Conservation (phyloP, 1,284 basidiomycete genomes). For the Kwoniella shivajii region DNA sequence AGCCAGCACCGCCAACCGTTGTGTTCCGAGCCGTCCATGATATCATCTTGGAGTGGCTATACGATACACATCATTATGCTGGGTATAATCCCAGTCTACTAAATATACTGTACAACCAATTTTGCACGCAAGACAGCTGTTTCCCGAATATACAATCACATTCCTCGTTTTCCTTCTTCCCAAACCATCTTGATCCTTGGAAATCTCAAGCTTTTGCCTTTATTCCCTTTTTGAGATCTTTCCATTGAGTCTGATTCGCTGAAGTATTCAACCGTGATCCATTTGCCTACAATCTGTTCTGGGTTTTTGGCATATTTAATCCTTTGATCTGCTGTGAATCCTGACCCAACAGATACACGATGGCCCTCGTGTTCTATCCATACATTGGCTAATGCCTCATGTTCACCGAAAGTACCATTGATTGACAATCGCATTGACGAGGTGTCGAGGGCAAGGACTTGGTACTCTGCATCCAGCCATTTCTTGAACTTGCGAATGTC, state of each 20-base stretch:
- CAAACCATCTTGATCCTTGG: conserved; percentile 49
- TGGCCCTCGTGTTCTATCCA: conserved; percentile 47
- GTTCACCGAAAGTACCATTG: conserved; percentile 39
- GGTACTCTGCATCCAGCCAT: conserved; percentile 52
- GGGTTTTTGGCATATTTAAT: conserved; percentile 43
- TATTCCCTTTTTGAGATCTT: conserved; percentile 15
- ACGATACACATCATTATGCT: conserved; percentile 1
- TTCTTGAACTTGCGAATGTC: conserved; percentile 52
- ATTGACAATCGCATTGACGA: conserved; percentile 38
- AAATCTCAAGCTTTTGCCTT: conserved; percentile 42
- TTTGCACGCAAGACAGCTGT: not conserved
- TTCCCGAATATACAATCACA: conserved; percentile 10
- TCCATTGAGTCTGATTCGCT: conserved; percentile 36
- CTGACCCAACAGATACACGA: conserved; percentile 45
- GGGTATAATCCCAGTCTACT: conserved; percentile 2
- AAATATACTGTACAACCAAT: not conserved
- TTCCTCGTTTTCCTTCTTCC: conserved; percentile 41
- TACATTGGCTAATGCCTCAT: conserved; percentile 40
- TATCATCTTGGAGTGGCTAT: not conserved
- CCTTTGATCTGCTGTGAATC: conserved; percentile 46
- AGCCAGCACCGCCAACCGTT: too few relatives aligned
- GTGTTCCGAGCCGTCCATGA: too few relatives aligned
- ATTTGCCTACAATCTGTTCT: conserved; percentile 44
- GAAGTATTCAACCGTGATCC: conserved; percentile 53
- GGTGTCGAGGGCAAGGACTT: conserved; percentile 33